Conservation (phyloP, 257 asterid genomes). For the Sherardia arvensis region DNA sequence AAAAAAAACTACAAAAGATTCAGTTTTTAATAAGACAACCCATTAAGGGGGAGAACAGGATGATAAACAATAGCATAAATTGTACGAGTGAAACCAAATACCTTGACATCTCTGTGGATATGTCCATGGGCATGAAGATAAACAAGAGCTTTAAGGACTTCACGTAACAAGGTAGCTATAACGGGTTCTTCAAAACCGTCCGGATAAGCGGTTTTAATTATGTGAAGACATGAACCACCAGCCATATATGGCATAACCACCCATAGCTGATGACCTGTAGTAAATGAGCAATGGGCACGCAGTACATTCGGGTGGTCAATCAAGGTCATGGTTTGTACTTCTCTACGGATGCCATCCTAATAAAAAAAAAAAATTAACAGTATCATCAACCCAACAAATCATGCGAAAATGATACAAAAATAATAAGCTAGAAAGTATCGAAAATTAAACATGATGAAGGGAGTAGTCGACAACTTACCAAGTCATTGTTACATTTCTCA, state of each 20-base stretch:
- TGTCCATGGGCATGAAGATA: slow-evolving; percentile 95
- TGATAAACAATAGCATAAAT: not conserved
- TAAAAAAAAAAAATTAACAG: slow-evolving; percentile 12
- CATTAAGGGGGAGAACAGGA: not conserved
- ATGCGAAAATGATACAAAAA: not conserved
- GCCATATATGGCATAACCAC: slow-evolving; percentile 98
- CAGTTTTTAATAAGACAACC: not conserved
- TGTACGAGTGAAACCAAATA: slow-evolving; percentile 16
- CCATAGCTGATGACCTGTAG: slow-evolving; percentile 82
- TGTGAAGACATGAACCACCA: slow-evolving; percentile 97
- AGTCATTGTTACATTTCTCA: slow-evolving; percentile 91
- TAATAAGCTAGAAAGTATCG: not conserved
- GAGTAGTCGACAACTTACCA: slow-evolving; percentile 74
- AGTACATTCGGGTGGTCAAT: slow-evolving; percentile 84
- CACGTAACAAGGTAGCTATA: slow-evolving; percentile 73
- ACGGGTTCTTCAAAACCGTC: slow-evolving; percentile 99
- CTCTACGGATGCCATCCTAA: slow-evolving; percentile 96
- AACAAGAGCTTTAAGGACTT: slow-evolving; percentile 95
- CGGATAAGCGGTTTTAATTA: slow-evolving; percentile 76
- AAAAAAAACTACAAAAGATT: not conserved
- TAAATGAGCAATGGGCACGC: slow-evolving; percentile 93
- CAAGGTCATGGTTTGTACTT: slow-evolving; percentile 86
- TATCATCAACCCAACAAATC: not conserved
- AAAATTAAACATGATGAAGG: not conserved
- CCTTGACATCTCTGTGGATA: slow-evolving; percentile 99